These are phyloP conservation scores for Plasmopara muralis DNA, from an alignment of 352 stramenopile genomes.

Conservation along the genomic window DNA sequence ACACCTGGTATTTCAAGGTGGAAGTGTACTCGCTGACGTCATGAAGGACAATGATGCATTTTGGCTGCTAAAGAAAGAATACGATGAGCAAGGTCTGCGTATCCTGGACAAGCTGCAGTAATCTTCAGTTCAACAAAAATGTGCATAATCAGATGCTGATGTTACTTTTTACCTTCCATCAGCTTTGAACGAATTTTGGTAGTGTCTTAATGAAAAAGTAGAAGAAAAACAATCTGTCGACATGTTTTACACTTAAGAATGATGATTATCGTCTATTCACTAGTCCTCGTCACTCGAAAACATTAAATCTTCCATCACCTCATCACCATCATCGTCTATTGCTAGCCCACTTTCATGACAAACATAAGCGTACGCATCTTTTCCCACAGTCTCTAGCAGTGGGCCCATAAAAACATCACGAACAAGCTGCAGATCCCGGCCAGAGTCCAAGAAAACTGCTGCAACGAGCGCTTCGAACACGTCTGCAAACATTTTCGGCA, in stretches of 20 bases:
- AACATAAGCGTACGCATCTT: conserved; percentile 68
- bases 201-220: neutral
- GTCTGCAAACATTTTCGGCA: conserved; percentile 85
- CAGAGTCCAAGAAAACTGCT: conserved; percentile 81
- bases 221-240: neutral
- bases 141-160: neutral
- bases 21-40: conserved; percentile 89
- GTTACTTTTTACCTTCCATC: neutral
- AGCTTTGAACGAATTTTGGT: neutral
- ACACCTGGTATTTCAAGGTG: conserved; percentile 93
- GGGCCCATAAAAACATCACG: conserved; percentile 81
- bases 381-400: conserved; percentile 58
- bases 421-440: conserved; percentile 55
- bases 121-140: conserved; percentile 1
- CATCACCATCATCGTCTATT: conserved; percentile 24
- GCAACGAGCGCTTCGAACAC: conserved; percentile 85
- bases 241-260: neutral
- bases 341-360: conserved; percentile 63
- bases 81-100: conserved; percentile 90
- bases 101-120: conserved; percentile 78
- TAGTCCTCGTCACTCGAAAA: conserved; percentile 40
- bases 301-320: conserved; percentile 42
- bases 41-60: conserved; percentile 93
- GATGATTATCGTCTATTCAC: conserved; percentile 1
- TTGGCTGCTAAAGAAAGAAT: conserved; percentile 93